Conservation (phyloP, 139 green algal genomes). For the Dunaliella sp. region DNA sequence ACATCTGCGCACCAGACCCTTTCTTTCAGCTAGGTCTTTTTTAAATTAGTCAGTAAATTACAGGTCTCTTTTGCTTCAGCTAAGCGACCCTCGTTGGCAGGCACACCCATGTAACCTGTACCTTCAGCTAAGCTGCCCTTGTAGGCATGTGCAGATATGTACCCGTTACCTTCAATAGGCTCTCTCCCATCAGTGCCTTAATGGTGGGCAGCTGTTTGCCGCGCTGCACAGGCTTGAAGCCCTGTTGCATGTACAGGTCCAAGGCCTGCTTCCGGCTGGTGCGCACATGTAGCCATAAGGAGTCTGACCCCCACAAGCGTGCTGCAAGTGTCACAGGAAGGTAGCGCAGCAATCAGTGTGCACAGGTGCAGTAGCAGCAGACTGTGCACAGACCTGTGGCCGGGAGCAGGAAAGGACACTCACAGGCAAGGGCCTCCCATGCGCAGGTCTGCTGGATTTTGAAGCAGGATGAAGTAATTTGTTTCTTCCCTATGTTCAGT, state of each 20-base stretch:
- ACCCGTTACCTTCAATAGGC: background rate
- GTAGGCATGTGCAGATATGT: too few relatives aligned
- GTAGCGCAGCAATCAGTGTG: background rate
- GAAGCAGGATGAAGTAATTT: too few relatives aligned
- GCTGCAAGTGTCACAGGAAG: constrained; percentile 30
- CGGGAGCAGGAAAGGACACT: background rate
- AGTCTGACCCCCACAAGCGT: constrained; percentile 36
- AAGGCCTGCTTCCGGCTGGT: constrained; percentile 39
- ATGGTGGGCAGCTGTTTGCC: background rate
- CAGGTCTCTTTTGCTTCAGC: background rate
- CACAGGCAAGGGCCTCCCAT: background rate
- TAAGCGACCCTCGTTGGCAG: background rate
- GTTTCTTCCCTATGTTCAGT: too few relatives aligned
- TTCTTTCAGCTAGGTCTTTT: too few relatives aligned
- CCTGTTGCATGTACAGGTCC: constrained; percentile 46
- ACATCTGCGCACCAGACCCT: too few relatives aligned
- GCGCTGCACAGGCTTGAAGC: constrained; percentile 28
- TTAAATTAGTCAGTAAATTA: background rate
- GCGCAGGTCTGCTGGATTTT: too few relatives aligned
- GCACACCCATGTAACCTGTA: background rate
- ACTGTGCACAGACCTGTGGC: background rate
- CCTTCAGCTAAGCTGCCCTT: background rate
- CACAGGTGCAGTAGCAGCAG: background rate
- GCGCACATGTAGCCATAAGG: constrained; percentile 62
- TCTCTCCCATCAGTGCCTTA: constrained; percentile 1